Evolutionary conservation across 139 green algal genomes (phyloP).

Genomic region (Chlorella vulgaris): DNA sequence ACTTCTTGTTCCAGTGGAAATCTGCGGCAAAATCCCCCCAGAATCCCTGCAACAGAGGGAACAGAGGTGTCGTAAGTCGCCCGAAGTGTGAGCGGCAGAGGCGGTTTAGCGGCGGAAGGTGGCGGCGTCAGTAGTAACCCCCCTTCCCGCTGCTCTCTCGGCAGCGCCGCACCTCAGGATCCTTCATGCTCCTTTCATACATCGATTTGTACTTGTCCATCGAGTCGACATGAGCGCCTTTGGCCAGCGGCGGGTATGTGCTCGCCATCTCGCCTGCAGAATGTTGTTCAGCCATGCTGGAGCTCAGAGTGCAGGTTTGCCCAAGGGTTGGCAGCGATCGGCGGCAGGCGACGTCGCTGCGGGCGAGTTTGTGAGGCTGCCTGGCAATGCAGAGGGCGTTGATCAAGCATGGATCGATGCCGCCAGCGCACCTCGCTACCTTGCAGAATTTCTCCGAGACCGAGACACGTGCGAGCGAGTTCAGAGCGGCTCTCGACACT

Average conservation of each 20-base stretch:
- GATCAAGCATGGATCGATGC: too few species aligned
- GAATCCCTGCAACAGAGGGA: constrained; percentile 75
- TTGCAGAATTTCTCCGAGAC: too few species aligned
- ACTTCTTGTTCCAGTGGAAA: constrained; percentile 92
- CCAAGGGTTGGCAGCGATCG: too few species aligned
- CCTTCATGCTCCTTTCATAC: constrained; percentile 83
- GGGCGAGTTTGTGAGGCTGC: neutral
- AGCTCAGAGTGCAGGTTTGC: neutral
- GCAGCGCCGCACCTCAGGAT: constrained; percentile 68
- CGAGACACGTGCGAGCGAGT: too few species aligned
- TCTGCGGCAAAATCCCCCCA: constrained; percentile 86
- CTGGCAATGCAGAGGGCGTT: too few species aligned
- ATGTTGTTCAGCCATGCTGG: neutral
- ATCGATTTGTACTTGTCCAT: constrained; percentile 80
- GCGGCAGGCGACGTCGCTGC: too few species aligned
- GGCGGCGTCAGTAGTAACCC: too few species aligned
- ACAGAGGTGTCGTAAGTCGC: too few species aligned
- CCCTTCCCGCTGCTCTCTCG: neutral
- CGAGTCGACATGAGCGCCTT: constrained; percentile 29
- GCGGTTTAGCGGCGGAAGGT: too few species aligned
- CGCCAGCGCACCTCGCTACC: too few species aligned
- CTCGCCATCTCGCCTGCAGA: neutral
- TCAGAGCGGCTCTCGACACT: too few species aligned
- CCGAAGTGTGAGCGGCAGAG: too few species aligned
- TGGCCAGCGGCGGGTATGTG: constrained; percentile 27